Evolutionary conservation across 257 asterid genomes (phyloP).

Genomic region (Vinca minor): DNA sequence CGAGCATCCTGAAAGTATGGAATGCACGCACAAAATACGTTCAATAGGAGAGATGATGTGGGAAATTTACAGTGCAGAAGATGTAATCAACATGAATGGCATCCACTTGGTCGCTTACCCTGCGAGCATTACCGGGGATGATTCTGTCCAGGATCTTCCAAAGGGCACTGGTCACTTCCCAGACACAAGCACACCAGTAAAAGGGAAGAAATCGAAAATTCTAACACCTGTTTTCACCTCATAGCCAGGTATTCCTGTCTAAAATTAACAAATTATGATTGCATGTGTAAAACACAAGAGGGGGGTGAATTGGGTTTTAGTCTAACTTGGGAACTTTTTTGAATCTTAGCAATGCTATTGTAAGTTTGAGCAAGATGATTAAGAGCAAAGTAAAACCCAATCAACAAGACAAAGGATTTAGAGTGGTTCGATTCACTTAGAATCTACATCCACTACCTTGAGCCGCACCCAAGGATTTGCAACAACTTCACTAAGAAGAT

Average conservation of each 20-base stretch:
- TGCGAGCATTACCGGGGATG: constrained; percentile 39
- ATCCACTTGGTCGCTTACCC: constrained; percentile 69
- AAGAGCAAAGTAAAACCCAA: no score
- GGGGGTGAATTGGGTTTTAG: no score
- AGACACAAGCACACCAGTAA: constrained; percentile 48
- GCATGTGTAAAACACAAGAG: no score
- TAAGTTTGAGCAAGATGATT: no score
- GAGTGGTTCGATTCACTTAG: no score
- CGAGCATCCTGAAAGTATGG: constrained; percentile 51
- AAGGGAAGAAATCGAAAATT: constrained; percentile 61
- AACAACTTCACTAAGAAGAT: no score
- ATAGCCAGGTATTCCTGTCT: constrained; percentile 18
- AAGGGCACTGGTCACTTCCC: constrained; percentile 48
- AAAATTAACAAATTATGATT: no score
- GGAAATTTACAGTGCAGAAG: constrained; percentile 52
- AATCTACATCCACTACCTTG: no score
- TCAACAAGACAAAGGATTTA: no score
- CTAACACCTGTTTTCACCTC: constrained; percentile 63
- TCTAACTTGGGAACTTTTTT: no score
- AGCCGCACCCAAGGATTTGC: no score
- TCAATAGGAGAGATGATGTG: constrained; percentile 71
- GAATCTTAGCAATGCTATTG: no score
- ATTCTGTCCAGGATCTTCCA: constrained; percentile 45
- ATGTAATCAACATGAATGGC: constrained; percentile 65
- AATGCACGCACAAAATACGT: constrained; percentile 42